A percentile compares a stretch with the other conserved stretches of the same genome.
These are phyloP conservation scores for Tephrocybe sp. DNA, from an alignment of 768 basidiomycete species.

Conservation along the genomic window DNA sequence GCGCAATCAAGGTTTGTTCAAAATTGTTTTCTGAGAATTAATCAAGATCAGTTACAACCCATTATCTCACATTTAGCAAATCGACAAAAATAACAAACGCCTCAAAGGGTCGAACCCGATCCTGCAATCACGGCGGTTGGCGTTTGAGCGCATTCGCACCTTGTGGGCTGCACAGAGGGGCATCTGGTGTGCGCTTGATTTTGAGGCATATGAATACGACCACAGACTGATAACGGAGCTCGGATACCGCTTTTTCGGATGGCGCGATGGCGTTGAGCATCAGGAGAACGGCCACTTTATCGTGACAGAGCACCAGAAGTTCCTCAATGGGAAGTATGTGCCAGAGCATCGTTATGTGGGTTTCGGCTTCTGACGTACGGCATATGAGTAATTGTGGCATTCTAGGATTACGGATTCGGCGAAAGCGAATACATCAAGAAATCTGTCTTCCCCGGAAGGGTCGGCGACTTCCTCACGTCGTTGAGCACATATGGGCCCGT, in stretches of 20 bases:
- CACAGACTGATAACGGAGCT: constrained; percentile 78
- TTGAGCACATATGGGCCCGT: constrained; percentile 53
- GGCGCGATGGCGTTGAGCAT: constrained; percentile 50
- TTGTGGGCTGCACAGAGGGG: constrained; percentile 65
- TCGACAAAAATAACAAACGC: constrained; percentile 80
- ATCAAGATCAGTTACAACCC: too few species aligned
- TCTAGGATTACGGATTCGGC: constrained; percentile 69
- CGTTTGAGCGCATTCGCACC: constrained; percentile 68
- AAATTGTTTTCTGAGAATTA: too few species aligned
- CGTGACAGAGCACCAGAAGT: constrained; percentile 58
- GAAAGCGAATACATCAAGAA: constrained; percentile 53
- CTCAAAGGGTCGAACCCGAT: constrained; percentile 63
- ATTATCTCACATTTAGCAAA: constrained; percentile 42
- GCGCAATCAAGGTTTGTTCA: constrained; percentile 57
- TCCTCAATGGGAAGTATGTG: constrained; percentile 64
- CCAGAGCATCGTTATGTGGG: constrained; percentile 59
- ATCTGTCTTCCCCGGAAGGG: constrained; percentile 48
- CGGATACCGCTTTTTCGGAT: constrained; percentile 68
- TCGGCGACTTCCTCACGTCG: constrained; percentile 44
- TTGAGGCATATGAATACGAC: constrained; percentile 83
- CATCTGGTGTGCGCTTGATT: constrained; percentile 77
- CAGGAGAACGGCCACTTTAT: constrained; percentile 59
- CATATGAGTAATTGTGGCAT: neutral
- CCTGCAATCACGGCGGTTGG: constrained; percentile 54
- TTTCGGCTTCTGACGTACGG: neutral